Evolutionary conservation across 139 green algal genomes (phyloP).

Genomic region (Coccomyxa sp.): DNA sequence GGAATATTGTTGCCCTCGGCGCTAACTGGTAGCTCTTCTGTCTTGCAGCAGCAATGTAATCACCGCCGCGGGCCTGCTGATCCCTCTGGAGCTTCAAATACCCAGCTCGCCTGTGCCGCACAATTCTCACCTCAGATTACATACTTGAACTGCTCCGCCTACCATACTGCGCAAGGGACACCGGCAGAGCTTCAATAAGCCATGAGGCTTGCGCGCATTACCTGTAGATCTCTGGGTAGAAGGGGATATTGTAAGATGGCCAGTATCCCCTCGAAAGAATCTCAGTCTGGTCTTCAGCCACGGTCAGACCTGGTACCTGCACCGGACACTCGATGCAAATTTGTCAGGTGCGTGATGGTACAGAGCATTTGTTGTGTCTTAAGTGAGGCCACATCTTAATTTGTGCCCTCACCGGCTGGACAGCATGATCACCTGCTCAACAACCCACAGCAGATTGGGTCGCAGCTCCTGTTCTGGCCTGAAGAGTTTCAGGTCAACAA

Average conservation of each 20-base stretch:
- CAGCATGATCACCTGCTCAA: slow-evolving; percentile 41
- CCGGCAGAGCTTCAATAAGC: not conserved
- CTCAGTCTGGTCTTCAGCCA: slow-evolving; percentile 28
- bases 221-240: slow-evolving; percentile 42
- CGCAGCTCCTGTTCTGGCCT: slow-evolving; percentile 40
- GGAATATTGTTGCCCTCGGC: slow-evolving; percentile 62
- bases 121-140: not conserved
- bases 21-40: slow-evolving; percentile 52
- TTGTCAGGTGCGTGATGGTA: too few relatives aligned
- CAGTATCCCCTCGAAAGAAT: slow-evolving; percentile 57
- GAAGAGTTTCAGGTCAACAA: slow-evolving; percentile 73
- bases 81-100: slow-evolving; percentile 37
- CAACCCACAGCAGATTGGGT: slow-evolving; percentile 55
- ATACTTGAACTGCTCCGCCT: not conserved
- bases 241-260: slow-evolving; percentile 72
- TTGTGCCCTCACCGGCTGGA: not conserved
- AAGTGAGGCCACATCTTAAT: not conserved
- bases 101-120: slow-evolving; percentile 19
- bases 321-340: not conserved
- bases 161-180: not conserved
- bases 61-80: slow-evolving; percentile 26
- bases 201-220: not conserved
- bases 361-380: too few relatives aligned
- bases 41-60: slow-evolving; percentile 32
- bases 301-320: slow-evolving; percentile 42